These are phyloP conservation scores for Thielaviopsis musarum DNA, from an alignment of 2,329 filamentous ascomycete genomes.

Conservation along the genomic window DNA sequence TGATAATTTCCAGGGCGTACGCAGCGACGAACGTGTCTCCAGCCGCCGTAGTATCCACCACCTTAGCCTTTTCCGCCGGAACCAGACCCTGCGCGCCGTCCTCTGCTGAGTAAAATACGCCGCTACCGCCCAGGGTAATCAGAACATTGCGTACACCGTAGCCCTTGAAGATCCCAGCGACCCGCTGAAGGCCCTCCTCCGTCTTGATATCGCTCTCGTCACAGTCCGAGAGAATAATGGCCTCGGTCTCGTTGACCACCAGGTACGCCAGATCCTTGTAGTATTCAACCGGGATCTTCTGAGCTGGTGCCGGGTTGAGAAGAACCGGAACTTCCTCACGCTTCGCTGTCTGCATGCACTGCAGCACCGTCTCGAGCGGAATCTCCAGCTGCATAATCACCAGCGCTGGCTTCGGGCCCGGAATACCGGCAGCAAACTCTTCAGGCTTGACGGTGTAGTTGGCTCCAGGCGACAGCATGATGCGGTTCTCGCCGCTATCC, in stretches of 20 bases:
- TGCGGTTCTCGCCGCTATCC: conserved; percentile 38
- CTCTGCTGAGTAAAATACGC: conserved; percentile 33
- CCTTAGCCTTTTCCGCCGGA: conserved; percentile 30
- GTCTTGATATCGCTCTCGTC: conserved; percentile 1
- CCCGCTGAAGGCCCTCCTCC: conserved; percentile 1
- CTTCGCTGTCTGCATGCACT: conserved; percentile 27
- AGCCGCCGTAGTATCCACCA: conserved; percentile 58
- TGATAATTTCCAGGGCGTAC: conserved; percentile 29
- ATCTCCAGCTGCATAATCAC: conserved; percentile 46
- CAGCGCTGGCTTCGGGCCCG: conserved; percentile 30
- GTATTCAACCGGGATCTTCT: conserved; percentile 38
- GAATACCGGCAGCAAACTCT: conserved; percentile 3
- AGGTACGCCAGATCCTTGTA: conserved; percentile 46
- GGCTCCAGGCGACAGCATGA: conserved; percentile 38
- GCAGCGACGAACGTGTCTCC: conserved; percentile 61
- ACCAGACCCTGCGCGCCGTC: conserved; percentile 26
- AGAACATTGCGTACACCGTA: conserved; percentile 46
- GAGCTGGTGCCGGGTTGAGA: conserved; percentile 54
- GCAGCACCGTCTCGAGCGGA: conserved; percentile 33
- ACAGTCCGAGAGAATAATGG: conserved; percentile 32
- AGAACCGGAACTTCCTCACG: conserved; percentile 33
- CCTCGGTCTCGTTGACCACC: conserved; percentile 61
- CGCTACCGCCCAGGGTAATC: conserved; percentile 49
- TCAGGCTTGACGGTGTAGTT: conserved; percentile 21
- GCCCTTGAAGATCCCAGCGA: conserved; percentile 30